Evolutionary conservation across 192 early-diverging fungal genomes (phyloP).

Genomic region (Phycomyces blakesleeanus): DNA sequence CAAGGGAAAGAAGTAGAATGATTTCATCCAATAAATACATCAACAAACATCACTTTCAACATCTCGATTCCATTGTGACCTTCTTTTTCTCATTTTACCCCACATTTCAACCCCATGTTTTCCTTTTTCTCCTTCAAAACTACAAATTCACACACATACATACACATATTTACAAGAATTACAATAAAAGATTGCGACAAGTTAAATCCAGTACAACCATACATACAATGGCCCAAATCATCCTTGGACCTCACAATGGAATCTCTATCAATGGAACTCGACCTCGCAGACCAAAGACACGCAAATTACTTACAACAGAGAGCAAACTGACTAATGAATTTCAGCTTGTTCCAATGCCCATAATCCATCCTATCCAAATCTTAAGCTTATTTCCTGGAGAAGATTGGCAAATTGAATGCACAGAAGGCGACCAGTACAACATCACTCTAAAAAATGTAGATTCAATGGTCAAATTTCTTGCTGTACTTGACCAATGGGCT

Average conservation of each 20-base stretch:
- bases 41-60: too few species aligned
- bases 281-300: conserved; percentile 14
- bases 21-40: too few species aligned
- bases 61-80: too few species aligned
- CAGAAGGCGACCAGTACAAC: background rate
- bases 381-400: background rate
- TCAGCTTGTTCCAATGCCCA: background rate
- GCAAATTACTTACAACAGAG: background rate
- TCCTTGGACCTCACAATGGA: conserved; percentile 21
- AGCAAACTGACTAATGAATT: background rate
- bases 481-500: background rate
- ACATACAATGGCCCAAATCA: conserved; percentile 10
- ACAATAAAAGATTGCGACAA: background rate
- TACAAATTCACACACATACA: too few species aligned
- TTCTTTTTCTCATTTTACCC: too few species aligned
- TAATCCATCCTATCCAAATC: background rate
- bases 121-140: too few species aligned
- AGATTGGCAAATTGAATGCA: background rate
- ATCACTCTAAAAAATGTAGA: background rate
- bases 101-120: too few species aligned
- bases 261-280: conserved; percentile 18
- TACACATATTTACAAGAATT: background rate
- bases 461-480: background rate
- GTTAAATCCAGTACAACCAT: background rate
- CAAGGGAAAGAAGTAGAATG: conserved; percentile 13